Evolutionary conservation across 1,284 basidiomycete genomes (phyloP).

Genomic region (Austroboletus rostrupii): DNA sequence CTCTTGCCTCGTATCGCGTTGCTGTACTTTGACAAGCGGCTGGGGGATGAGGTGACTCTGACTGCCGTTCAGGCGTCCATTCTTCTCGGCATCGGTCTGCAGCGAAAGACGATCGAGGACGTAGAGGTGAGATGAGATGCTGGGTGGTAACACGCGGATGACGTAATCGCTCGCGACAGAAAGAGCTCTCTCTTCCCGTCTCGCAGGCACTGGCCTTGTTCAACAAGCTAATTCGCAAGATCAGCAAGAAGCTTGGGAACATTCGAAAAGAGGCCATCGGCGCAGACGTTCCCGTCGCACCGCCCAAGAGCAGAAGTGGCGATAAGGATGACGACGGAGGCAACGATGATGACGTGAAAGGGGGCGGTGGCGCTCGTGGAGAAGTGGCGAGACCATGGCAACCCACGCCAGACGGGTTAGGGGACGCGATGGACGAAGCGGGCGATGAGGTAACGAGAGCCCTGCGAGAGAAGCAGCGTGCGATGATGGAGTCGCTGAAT

Average conservation of each 20-base stretch:
- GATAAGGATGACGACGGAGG: background rate
- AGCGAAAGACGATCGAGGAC: conserved; percentile 89
- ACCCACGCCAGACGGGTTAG: conserved; percentile 50
- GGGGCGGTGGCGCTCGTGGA: conserved; percentile 18
- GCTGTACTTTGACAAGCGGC: conserved; percentile 81
- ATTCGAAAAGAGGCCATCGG: conserved; percentile 79
- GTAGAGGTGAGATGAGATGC: conserved; percentile 58
- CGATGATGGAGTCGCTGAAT: conserved; percentile 83
- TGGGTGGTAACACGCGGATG: background rate
- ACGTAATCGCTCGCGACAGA: conserved; percentile 35
- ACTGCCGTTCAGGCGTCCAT: conserved; percentile 88
- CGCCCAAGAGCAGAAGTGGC: conserved; percentile 6
- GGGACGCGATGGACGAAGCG: conserved; percentile 70
- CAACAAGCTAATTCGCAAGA: conserved; percentile 85
- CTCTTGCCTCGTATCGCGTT: conserved; percentile 78
- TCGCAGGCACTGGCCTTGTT: conserved; percentile 90
- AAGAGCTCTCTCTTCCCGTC: conserved; percentile 79
- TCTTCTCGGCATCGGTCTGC: conserved; percentile 84
- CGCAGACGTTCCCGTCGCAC: conserved; percentile 44
- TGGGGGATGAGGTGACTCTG: conserved; percentile 61
- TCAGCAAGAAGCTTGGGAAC: conserved; percentile 75
- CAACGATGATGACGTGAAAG: conserved; percentile 9
- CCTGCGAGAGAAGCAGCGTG: conserved; percentile 68
- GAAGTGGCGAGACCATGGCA: conserved; percentile 37
- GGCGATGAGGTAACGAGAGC: conserved; percentile 52